phyloP scores from a whole-genome alignment of 2,329 filamentous ascomycete genomes.

The Aureobasidium namibiae region DNA sequence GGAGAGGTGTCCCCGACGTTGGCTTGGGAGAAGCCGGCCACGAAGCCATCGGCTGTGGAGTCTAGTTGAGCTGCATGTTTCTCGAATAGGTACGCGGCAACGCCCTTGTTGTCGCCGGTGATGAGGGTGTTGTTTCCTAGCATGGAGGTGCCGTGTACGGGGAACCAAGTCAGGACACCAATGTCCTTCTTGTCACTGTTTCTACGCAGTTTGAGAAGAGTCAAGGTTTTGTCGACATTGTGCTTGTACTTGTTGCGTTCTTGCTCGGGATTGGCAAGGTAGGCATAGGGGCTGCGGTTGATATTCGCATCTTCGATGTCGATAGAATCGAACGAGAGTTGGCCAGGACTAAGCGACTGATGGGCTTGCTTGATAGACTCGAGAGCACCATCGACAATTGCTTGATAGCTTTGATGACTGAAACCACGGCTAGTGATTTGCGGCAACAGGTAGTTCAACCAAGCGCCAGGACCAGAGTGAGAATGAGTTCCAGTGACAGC shows the following conservation, averaged over 20 bases:
- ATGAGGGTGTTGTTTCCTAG: conserved; percentile 86
- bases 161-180: conserved; percentile 82
- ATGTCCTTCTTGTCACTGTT: conserved; percentile 67
- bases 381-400: conserved; percentile 79
- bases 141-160: conserved; percentile 85
- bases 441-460: conserved; percentile 88
- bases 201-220: conserved; percentile 63
- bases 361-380: conserved; percentile 78
- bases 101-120: conserved; percentile 93
- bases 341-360: conserved; percentile 59
- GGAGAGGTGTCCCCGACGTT: conserved; percentile 88
- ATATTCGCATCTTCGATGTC: conserved; percentile 71
- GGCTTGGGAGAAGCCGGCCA: conserved; percentile 86
- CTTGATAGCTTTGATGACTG: conserved; percentile 74
- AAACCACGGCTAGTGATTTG: conserved; percentile 87
- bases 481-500: conserved; percentile 90
- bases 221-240: conserved; percentile 68
- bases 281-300: conserved; percentile 82
- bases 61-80: conserved; percentile 37
- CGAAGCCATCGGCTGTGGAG: conserved; percentile 47
- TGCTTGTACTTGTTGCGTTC: conserved; percentile 64
- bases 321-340: conserved; percentile 60
- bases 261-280: conserved; percentile 71
- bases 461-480: conserved; percentile 83
- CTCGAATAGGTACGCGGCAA: conserved; percentile 80